phyloP scores from a whole-genome alignment of 306 rosid genomes.

The Calophaca sinica region DNA sequence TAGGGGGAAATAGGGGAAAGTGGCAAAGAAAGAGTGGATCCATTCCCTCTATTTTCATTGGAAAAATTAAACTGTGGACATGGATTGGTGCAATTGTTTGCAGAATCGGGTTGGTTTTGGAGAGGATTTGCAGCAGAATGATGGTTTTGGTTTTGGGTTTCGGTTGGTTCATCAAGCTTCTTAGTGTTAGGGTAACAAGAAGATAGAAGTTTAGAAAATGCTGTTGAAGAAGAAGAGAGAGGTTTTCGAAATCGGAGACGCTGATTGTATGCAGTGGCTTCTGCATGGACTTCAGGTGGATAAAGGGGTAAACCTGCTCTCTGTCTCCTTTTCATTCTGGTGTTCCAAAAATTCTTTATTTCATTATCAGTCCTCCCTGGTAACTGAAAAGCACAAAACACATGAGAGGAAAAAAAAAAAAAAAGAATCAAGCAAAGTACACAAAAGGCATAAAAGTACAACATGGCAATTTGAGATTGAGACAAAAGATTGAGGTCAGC shows the following conservation, averaged over 20 bases:
- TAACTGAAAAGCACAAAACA: slow-evolving; percentile 56
- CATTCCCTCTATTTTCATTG: slow-evolving; percentile 38
- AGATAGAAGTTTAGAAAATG: slow-evolving; percentile 52
- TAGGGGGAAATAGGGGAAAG: slow-evolving; percentile 57
- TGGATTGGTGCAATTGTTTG: slow-evolving; percentile 39
- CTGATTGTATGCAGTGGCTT: slow-evolving; percentile 50
- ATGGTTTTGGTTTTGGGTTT: not conserved
- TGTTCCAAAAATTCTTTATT: slow-evolving; percentile 92
- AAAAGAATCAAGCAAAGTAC: slow-evolving; percentile 2
- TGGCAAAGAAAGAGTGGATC: slow-evolving; percentile 45
- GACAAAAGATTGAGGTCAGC: slow-evolving; percentile 46
- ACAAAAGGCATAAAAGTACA: slow-evolving; percentile 20
- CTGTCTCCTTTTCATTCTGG: slow-evolving; percentile 76
- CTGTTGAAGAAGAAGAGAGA: slow-evolving; percentile 41
- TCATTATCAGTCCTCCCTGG: slow-evolving; percentile 93
- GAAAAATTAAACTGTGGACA: slow-evolving; percentile 46
- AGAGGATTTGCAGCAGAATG: slow-evolving; percentile 23
- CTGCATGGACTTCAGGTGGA: slow-evolving; percentile 61
- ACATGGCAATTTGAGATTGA: slow-evolving; percentile 38
- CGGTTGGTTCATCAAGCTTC: slow-evolving; percentile 38
- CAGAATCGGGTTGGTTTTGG: slow-evolving; percentile 31
- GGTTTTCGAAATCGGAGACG: slow-evolving; percentile 30
- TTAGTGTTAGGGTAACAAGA: slow-evolving; percentile 41
- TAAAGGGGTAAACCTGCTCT: slow-evolving; percentile 79
- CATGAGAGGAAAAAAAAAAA: not conserved